Base-by-base conservation (phyloP, 2,329 filamentous ascomycete species). In the Calonectria multiphialidica region DNA sequence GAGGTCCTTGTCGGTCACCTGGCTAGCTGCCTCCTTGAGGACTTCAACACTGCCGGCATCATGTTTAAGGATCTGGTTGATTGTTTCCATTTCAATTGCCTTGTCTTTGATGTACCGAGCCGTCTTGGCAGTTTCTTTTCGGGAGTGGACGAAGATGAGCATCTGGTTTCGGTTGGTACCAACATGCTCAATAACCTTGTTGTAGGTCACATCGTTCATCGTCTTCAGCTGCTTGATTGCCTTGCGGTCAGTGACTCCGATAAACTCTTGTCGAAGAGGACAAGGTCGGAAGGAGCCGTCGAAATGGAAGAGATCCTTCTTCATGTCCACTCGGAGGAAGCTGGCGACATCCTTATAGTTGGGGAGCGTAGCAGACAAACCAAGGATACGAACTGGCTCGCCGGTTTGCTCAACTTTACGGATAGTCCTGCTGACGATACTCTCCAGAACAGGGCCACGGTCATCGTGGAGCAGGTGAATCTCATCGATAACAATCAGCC, bases 171-270 rank as follows among this genome's bases (percentile, higher is more conserved):
- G 92, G 80, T 97, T 93, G 71, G 93, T 93, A 8, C 97, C 97
- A 35, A 98, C 96, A 81, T 98, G 96, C 83, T 99, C 97, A 67
- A 99, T 90, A 33, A 98, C 96, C 84, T 99, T 99, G 75, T 93
- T 97, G 84, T 99, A 99, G 70, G 95, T 98, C 67, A 99, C 96
- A 79, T 99, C 97, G 81, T 99, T 99, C 97, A 99, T 99, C 1
- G 94, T 97, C 88, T 98, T 98, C 67, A 99, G 88, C 83, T 99
- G 97, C 85, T 98, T 99, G 86, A 99, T 99, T 7, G 97, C 94
- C 83, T 98, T 98, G 86, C 97, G 97, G 78, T 99, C 97, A 0
- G 96, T 98, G 50, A 99, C 94, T 66, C 97, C 97, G 77, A 99
- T 95, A 81, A 98, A 99, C 83, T 99, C 97, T 82, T 99, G 97